These are phyloP conservation scores for Steccherinum ochraceum DNA, from an alignment of 768 basidiomycete genomes.

Conservation along the genomic window DNA sequence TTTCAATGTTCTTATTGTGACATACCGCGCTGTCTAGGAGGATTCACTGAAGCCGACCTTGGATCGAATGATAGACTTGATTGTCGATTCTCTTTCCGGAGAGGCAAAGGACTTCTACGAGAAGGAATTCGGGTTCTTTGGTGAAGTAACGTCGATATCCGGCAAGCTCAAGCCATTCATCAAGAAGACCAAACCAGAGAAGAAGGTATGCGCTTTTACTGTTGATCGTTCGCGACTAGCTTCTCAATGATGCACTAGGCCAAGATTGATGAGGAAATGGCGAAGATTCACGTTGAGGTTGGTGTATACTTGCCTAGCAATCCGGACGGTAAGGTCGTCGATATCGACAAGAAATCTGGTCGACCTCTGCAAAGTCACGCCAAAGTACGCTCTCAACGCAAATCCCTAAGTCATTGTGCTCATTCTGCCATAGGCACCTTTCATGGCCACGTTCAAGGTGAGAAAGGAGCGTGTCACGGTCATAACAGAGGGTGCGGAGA, in stretches of 20 bases:
- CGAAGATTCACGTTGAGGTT: slow-evolving; percentile 85
- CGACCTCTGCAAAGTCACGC: slow-evolving; percentile 96
- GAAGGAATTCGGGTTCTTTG: slow-evolving; percentile 92
- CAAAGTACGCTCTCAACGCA: slow-evolving; percentile 58
- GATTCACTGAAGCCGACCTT: slow-evolving; percentile 95
- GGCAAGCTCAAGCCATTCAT: slow-evolving; percentile 96
- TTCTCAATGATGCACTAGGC: too few relatives aligned
- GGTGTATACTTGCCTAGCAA: slow-evolving; percentile 98
- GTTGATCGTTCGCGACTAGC: neutral
- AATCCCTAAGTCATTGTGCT: too few relatives aligned
- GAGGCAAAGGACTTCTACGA: slow-evolving; percentile 87
- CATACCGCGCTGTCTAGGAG: slow-evolving; percentile 42
- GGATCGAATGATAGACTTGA: slow-evolving; percentile 76
- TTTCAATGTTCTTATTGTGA: neutral
- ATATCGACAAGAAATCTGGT: slow-evolving; percentile 95
- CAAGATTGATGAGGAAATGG: slow-evolving; percentile 99
- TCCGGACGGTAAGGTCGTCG: slow-evolving; percentile 94
- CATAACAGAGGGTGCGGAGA: slow-evolving; percentile 62
- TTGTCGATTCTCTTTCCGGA: slow-evolving; percentile 83
- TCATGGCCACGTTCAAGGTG: slow-evolving; percentile 99
- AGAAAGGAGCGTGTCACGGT: slow-evolving; percentile 74
- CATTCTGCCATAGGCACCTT: slow-evolving; percentile 92
- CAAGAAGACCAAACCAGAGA: slow-evolving; percentile 91
- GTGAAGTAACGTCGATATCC: slow-evolving; percentile 95
- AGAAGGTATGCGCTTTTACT: slow-evolving; percentile 80